These are phyloP conservation scores for Citropsis articulata DNA, from an alignment of 345 rosid species.

Conservation along the genomic window DNA sequence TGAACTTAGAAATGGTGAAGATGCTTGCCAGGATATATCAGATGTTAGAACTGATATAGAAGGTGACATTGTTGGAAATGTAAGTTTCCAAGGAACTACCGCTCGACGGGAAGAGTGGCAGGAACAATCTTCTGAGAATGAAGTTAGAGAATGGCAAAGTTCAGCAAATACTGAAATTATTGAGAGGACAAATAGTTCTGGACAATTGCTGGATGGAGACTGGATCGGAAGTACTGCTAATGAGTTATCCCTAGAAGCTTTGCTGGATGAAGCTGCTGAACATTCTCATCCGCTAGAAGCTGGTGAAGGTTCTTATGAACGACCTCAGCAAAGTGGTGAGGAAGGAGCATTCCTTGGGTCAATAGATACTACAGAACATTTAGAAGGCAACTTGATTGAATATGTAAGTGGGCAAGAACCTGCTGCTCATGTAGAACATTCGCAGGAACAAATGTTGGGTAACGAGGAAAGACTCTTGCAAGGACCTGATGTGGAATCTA, in stretches of 20 bases:
- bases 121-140: constrained; percentile 43
- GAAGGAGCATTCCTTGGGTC: constrained; percentile 24
- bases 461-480: constrained; percentile 41
- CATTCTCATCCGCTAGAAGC: constrained; percentile 15
- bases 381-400: constrained; percentile 34
- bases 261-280: constrained; percentile 27
- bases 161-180: constrained; percentile 24
- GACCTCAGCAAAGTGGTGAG: constrained; percentile 24
- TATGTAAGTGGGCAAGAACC: constrained; percentile 27
- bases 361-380: constrained; percentile 22
- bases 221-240: constrained; percentile 22
- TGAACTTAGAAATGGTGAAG: constrained; percentile 31
- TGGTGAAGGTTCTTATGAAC: constrained; percentile 25
- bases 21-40: constrained; percentile 25
- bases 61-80: constrained; percentile 27
- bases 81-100: constrained; percentile 38
- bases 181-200: constrained; percentile 34
- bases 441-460: constrained; percentile 36
- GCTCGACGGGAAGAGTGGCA: constrained; percentile 42
- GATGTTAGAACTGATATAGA: constrained; percentile 37
- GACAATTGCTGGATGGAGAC: constrained; percentile 29
- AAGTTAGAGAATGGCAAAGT: constrained; percentile 34
- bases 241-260: constrained; percentile 27
- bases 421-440: constrained; percentile 31
- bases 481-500: constrained; percentile 37